Percentiles rank a stretch among this genome's conserved stretches.
phyloP scores from a whole-genome alignment of 148 eudicot genomes.

The Silene uniflora region DNA sequence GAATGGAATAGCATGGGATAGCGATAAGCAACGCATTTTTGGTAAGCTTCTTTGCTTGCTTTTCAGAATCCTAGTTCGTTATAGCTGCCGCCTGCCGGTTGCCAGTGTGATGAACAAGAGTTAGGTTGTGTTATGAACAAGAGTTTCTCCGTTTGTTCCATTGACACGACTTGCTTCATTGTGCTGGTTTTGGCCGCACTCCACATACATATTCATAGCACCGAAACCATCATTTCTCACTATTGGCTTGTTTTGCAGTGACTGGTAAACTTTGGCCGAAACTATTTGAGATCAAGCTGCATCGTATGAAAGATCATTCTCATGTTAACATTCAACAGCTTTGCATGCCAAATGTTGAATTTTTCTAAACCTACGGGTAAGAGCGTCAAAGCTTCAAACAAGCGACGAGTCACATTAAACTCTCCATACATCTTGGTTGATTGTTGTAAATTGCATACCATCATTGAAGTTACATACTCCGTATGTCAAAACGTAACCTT shows the following conservation, averaged over 20 bases:
- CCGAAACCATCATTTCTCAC: not conserved
- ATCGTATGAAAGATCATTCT: constrained; percentile 31
- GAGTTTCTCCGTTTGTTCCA: no score
- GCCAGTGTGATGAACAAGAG: no score
- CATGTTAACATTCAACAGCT: constrained; percentile 35
- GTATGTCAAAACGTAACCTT: not conserved
- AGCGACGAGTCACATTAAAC: not conserved
- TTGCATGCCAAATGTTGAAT: constrained; percentile 40
- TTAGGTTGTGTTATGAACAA: no score
- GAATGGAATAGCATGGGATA: constrained; percentile 98
- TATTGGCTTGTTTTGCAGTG: constrained; percentile 36
- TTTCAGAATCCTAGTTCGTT: not conserved
- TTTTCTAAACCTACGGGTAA: constrained; percentile 25
- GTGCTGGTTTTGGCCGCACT: not conserved
- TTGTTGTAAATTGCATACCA: constrained; percentile 3
- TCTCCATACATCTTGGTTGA: not conserved
- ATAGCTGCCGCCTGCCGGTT: not conserved
- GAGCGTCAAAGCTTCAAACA: not conserved
- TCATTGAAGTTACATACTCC: not conserved
- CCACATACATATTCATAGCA: not conserved
- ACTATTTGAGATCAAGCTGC: constrained; percentile 81
- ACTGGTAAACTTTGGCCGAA: constrained; percentile 98
- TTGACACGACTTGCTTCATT: no score
- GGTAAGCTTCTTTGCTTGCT: constrained; percentile 43
- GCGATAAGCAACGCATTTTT: constrained; percentile 52